These are phyloP conservation scores for Euphorbia tirucalli DNA, from an alignment of 345 rosid species.

Conservation along the genomic window DNA sequence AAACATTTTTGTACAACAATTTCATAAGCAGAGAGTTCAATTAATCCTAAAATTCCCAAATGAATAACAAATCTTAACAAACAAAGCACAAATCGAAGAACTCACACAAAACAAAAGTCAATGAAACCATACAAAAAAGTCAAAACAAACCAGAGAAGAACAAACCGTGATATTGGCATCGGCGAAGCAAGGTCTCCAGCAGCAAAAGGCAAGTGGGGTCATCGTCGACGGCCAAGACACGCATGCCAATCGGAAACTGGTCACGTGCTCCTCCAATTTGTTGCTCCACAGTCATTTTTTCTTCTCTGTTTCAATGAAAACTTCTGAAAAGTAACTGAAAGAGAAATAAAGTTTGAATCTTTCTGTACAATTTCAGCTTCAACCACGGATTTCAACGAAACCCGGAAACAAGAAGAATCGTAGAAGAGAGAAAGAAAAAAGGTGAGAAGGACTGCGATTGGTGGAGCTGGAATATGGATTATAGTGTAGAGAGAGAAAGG, in stretches of 20 bases:
- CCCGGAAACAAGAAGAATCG: slow-evolving; percentile 23
- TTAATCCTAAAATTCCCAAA: neutral
- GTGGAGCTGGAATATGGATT: slow-evolving; percentile 11
- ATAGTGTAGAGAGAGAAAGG: slow-evolving; percentile 19
- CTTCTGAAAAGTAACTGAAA: neutral
- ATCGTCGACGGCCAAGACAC: slow-evolving; percentile 83
- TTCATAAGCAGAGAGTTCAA: slow-evolving; percentile 1
- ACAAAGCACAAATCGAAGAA: slow-evolving; percentile 1
- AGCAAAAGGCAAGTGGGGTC: slow-evolving; percentile 65
- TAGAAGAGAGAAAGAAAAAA: neutral
- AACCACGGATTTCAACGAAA: slow-evolving; percentile 10
- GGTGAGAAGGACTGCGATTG: slow-evolving; percentile 9
- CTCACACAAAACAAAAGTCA: slow-evolving; percentile 7
- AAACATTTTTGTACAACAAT: neutral
- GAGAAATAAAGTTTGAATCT: neutral
- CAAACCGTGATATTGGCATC: slow-evolving; percentile 62
- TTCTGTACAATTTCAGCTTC: neutral
- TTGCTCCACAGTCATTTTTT: slow-evolving; percentile 51
- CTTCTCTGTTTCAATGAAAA: neutral
- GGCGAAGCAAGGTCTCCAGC: slow-evolving; percentile 57
- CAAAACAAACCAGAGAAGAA: slow-evolving; percentile 1
- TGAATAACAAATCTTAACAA: neutral
- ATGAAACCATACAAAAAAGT: neutral
- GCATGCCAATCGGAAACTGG: slow-evolving; percentile 70
- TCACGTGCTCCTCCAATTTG: slow-evolving; percentile 35